phyloP scores from a whole-genome alignment of 768 basidiomycete species.

The Tylopilus plumbeoviolaceoides region DNA sequence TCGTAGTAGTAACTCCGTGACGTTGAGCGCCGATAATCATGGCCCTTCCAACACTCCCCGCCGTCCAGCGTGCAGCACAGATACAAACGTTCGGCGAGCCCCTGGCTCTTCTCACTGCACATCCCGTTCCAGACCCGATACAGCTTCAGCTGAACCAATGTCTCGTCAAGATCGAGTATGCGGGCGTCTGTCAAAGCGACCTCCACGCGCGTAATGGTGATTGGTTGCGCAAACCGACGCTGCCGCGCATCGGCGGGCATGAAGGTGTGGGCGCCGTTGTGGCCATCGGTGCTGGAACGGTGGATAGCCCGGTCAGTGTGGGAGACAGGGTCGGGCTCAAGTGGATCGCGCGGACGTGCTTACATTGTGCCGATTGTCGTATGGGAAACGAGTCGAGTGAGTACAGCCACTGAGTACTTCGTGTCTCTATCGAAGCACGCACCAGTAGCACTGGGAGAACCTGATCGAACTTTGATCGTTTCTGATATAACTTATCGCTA shows the following conservation, averaged over 20 bases:
- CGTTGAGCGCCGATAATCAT: not conserved
- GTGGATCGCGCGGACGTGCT: slow-evolving; percentile 38
- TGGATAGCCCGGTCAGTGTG: slow-evolving; percentile 28
- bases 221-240: slow-evolving; percentile 26
- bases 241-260: slow-evolving; percentile 40
- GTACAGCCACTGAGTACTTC: not conserved
- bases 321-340: slow-evolving; percentile 44
- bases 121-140: slow-evolving; percentile 16
- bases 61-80: slow-evolving; percentile 26
- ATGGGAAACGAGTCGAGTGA: slow-evolving; percentile 32
- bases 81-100: slow-evolving; percentile 16
- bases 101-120: slow-evolving; percentile 4
- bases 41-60: slow-evolving; percentile 7
- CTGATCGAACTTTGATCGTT: not conserved
- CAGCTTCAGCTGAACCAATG: slow-evolving; percentile 24
- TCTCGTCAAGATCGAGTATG: slow-evolving; percentile 40
- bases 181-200: slow-evolving; percentile 43
- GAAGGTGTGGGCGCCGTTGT: slow-evolving; percentile 46
- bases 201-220: slow-evolving; percentile 39
- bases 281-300: slow-evolving; percentile 37
- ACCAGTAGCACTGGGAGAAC: not conserved
- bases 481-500: not conserved
- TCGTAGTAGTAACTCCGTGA: too few species aligned
- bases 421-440: not conserved
- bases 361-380: slow-evolving; percentile 39